A percentile compares a stretch with the other conserved stretches of the same genome.
These are phyloP conservation scores for Leishmania major DNA, from an alignment of 208 protist genomes.

Conservation along the genomic window DNA sequence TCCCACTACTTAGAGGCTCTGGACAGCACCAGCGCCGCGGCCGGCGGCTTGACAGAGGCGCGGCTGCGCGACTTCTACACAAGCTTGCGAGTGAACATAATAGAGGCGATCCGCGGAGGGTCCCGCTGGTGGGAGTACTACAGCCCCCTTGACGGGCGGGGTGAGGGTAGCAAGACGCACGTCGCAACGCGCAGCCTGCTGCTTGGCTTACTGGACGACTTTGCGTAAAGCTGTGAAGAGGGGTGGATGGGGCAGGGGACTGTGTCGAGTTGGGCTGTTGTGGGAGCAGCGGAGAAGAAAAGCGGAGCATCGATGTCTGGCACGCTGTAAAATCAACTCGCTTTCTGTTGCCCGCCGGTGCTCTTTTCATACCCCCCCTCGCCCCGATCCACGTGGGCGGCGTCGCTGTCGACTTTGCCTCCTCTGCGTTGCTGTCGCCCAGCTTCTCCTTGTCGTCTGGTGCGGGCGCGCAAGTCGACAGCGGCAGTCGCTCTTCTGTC, in stretches of 20 bases:
- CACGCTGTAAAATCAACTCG: neutral
- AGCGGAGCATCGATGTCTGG: neutral
- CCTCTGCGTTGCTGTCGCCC: neutral
- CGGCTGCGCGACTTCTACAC: constrained; percentile 43
- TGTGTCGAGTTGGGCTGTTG: neutral
- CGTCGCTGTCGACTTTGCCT: neutral
- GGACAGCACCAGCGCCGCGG: constrained; percentile 7
- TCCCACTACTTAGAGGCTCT: constrained; percentile 52
- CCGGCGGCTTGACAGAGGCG: constrained; percentile 5
- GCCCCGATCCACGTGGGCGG: neutral
- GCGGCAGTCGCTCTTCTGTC: neutral
- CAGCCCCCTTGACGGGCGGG: constrained; percentile 66
- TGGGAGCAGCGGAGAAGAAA: neutral
- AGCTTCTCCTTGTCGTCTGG: neutral
- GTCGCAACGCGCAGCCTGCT: constrained; percentile 62
- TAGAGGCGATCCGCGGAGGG: constrained; percentile 46
- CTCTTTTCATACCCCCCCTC: neutral
- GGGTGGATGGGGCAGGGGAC: neutral
- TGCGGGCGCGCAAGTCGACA: neutral
- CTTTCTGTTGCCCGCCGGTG: neutral
- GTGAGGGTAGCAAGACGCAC: constrained; percentile 79
- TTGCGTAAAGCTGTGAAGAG: constrained; percentile 29
- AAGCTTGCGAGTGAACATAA: constrained; percentile 40
- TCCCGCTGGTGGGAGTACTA: constrained; percentile 73
- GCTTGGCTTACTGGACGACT: constrained; percentile 60